Conservation (phyloP, 345 rosid species). For the Carallia pectinifolia region DNA sequence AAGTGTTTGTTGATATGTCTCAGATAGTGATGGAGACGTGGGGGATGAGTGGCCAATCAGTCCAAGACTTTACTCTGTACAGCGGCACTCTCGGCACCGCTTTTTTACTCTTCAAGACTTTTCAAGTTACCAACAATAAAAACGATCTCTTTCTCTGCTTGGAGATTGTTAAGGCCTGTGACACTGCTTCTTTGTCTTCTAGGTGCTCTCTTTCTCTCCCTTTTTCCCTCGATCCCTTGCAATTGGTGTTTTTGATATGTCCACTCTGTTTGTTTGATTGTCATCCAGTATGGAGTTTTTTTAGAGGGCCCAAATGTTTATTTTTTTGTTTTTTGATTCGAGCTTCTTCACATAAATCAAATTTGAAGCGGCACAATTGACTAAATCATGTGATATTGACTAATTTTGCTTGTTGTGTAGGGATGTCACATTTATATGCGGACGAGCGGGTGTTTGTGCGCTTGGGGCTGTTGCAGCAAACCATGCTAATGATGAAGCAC, state of each 20-base stretch:
- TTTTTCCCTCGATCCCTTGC: not conserved
- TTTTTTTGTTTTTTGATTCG: not conserved
- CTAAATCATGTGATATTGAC: not conserved
- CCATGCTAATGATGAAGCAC: slow-evolving; percentile 23
- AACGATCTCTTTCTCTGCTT: slow-evolving; percentile 26
- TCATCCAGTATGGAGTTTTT: too few relatives aligned
- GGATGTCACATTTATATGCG: slow-evolving; percentile 31
- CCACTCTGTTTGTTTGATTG: not conserved
- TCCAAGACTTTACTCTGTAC: slow-evolving; percentile 24
- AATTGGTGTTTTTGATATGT: not conserved
- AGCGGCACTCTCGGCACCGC: slow-evolving; percentile 30
- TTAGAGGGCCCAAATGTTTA: too few relatives aligned
- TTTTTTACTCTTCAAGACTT: slow-evolving; percentile 22
- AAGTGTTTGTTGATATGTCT: slow-evolving; percentile 13
- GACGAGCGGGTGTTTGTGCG: slow-evolving; percentile 27
- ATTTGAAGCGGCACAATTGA: not conserved
- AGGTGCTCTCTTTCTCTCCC: not conserved
- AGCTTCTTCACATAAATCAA: not conserved
- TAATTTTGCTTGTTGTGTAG: slow-evolving; percentile 2
- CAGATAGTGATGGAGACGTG: slow-evolving; percentile 26
- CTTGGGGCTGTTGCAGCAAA: slow-evolving; percentile 34
- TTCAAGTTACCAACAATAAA: slow-evolving; percentile 19
- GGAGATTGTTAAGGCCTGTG: slow-evolving; percentile 28
- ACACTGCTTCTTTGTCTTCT: slow-evolving; percentile 19
- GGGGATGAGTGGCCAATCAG: slow-evolving; percentile 18